phyloP scores from a whole-genome alignment of 2,329 filamentous ascomycete species.

The Fusarium sororula region DNA sequence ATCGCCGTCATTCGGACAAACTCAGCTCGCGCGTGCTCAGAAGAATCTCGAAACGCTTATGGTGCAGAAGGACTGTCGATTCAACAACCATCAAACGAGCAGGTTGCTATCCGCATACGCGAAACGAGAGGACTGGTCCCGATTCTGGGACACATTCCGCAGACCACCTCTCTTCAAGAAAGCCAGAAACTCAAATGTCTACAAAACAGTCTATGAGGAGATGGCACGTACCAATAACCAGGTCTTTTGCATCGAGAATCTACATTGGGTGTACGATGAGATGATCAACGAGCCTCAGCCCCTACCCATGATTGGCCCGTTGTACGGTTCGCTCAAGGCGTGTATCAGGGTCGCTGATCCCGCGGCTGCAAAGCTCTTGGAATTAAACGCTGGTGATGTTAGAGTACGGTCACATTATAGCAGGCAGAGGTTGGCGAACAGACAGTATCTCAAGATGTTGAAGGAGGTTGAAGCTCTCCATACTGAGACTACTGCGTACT shows the following conservation, averaged over 20 bases:
- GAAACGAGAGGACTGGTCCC: conserved; percentile 58
- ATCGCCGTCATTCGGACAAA: conserved; percentile 43
- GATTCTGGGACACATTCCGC: conserved; percentile 70
- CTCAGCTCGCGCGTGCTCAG: conserved; percentile 52
- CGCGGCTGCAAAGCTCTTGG: conserved; percentile 43
- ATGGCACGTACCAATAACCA: conserved; percentile 57
- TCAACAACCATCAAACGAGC: conserved; percentile 52
- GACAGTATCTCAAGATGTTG: conserved; percentile 48
- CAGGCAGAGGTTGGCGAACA: conserved; percentile 38
- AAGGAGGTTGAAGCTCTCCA: conserved; percentile 44
- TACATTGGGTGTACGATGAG: conserved; percentile 65
- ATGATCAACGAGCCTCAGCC: conserved; percentile 65
- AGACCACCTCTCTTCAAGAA: conserved; percentile 60
- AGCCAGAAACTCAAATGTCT: conserved; percentile 62
- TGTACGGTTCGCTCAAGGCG: conserved; percentile 59
- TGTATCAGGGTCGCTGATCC: conserved; percentile 67
- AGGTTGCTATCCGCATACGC: conserved; percentile 59
- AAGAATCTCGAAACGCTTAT: conserved; percentile 57
- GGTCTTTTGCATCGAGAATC: conserved; percentile 55
- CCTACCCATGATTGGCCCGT: conserved; percentile 53
- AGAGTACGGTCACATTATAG: conserved; percentile 12
- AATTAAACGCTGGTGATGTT: too few relatives aligned
- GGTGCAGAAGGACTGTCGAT: conserved; percentile 48
- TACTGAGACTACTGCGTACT: conserved; percentile 3
- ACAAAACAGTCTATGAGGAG: conserved; percentile 61